These are phyloP conservation scores for Myriosclerotinia scirpicola DNA, from an alignment of 2,329 filamentous ascomycete species.

Conservation along the genomic window DNA sequence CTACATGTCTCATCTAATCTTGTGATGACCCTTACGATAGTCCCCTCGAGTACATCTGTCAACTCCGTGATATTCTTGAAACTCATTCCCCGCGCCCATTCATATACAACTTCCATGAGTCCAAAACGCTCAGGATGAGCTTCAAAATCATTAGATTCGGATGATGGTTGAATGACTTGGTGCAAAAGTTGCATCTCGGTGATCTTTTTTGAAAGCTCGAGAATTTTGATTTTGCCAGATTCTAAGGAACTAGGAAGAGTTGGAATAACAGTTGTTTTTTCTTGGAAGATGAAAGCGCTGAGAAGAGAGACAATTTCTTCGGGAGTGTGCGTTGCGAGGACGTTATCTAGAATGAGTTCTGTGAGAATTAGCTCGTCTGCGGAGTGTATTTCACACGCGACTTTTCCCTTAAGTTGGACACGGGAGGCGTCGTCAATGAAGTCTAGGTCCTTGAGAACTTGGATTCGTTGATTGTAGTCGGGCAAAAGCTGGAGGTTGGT, in stretches of 20 bases:
- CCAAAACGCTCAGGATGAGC: slow-evolving; percentile 79
- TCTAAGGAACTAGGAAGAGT: slow-evolving; percentile 80
- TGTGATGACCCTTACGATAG: slow-evolving; percentile 93
- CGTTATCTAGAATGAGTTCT: slow-evolving; percentile 94
- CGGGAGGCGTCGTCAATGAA: slow-evolving; percentile 87
- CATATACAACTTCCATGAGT: slow-evolving; percentile 95
- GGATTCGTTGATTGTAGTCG: slow-evolving; percentile 93
- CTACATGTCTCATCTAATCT: slow-evolving; percentile 92
- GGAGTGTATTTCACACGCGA: slow-evolving; percentile 96
- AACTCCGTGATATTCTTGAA: slow-evolving; percentile 97
- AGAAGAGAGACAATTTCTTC: slow-evolving; percentile 94
- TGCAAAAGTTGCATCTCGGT: slow-evolving; percentile 85
- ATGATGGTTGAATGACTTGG: slow-evolving; percentile 86
- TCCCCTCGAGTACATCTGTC: slow-evolving; percentile 95
- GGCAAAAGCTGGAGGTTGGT: slow-evolving; percentile 94
- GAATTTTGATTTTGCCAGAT: slow-evolving; percentile 78
- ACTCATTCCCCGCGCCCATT: slow-evolving; percentile 96
- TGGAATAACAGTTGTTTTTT: slow-evolving; percentile 83
- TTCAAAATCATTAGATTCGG: slow-evolving; percentile 91
- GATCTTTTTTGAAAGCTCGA: slow-evolving; percentile 88
- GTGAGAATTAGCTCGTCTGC: slow-evolving; percentile 95
- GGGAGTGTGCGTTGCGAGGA: slow-evolving; percentile 90
- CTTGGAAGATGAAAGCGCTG: slow-evolving; percentile 95
- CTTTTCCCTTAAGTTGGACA: slow-evolving; percentile 95
- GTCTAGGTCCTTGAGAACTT: slow-evolving; percentile 84